Evolutionary conservation across 805 yeast species (phyloP).

Genomic region (Teunomyces lycoperdinae): DNA sequence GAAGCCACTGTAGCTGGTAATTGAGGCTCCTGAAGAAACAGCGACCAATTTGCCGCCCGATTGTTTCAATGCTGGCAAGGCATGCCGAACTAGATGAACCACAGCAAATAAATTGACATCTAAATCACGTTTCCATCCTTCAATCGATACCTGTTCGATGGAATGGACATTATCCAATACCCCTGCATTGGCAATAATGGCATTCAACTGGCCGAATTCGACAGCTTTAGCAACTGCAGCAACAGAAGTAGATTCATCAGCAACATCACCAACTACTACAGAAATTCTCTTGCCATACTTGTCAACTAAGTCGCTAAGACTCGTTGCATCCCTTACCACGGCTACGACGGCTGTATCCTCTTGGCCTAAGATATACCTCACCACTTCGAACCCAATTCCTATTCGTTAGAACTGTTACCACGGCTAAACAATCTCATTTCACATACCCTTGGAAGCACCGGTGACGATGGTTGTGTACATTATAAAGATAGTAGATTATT

Average conservation of each 20-base stretch:
- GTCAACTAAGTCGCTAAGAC: slow-evolving; percentile 41
- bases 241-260: slow-evolving; percentile 36
- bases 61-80: slow-evolving; percentile 57
- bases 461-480: slow-evolving; percentile 46
- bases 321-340: slow-evolving; percentile 62
- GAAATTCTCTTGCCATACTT: slow-evolving; percentile 49
- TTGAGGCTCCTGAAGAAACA: slow-evolving; percentile 88
- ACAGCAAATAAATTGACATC: slow-evolving; percentile 79
- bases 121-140: slow-evolving; percentile 60
- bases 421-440: background rate
- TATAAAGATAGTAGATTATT: background rate
- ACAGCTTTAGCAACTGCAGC: slow-evolving; percentile 46
- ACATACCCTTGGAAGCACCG: slow-evolving; percentile 60
- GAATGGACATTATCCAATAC: slow-evolving; percentile 72
- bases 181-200: slow-evolving; percentile 78
- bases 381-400: slow-evolving; percentile 84
- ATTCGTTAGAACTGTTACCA: slow-evolving; percentile 3
- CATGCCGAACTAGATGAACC: slow-evolving; percentile 52
- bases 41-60: slow-evolving; percentile 65
- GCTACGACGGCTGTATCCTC: slow-evolving; percentile 51
- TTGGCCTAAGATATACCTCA: slow-evolving; percentile 44
- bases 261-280: slow-evolving; percentile 59
- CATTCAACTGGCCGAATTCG: slow-evolving; percentile 55
- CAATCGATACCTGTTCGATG: slow-evolving; percentile 47
- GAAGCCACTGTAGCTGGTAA: slow-evolving; percentile 67